These are phyloP conservation scores for Pseudozyma sp. DNA, from an alignment of 1,284 basidiomycete species.

Conservation along the genomic window DNA sequence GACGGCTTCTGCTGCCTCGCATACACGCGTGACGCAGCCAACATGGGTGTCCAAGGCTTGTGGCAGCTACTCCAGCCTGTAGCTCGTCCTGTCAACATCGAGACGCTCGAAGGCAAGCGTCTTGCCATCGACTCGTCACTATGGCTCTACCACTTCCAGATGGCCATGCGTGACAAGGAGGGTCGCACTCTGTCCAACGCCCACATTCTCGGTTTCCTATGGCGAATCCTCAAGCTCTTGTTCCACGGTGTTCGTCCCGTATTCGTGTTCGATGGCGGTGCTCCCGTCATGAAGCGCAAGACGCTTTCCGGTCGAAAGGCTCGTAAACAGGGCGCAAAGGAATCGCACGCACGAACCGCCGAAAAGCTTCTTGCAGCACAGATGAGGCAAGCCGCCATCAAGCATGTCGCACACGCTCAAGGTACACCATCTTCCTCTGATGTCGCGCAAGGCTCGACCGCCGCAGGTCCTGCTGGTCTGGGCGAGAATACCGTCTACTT, in stretches of 20 bases:
- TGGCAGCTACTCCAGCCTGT: constrained; percentile 68
- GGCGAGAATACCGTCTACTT: constrained; percentile 71
- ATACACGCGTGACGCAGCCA: not conserved
- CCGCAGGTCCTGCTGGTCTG: constrained; percentile 13
- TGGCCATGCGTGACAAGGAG: constrained; percentile 97
- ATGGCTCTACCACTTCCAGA: constrained; percentile 85
- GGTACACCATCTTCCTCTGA: constrained; percentile 14
- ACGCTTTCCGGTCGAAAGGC: constrained; percentile 71
- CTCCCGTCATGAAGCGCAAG: constrained; percentile 69
- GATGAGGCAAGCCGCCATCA: constrained; percentile 88
- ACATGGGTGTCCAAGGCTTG: constrained; percentile 68
- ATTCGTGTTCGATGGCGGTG: constrained; percentile 89
- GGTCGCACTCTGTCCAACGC: constrained; percentile 90
- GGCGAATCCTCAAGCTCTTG: constrained; percentile 88
- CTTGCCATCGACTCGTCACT: constrained; percentile 91
- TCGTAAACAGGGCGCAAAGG: constrained; percentile 72
- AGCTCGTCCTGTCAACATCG: constrained; percentile 68
- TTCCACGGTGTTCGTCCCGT: constrained; percentile 86
- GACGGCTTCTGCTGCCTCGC: not conserved
- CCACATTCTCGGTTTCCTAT: constrained; percentile 88
- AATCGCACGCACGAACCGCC: constrained; percentile 70
- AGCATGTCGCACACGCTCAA: constrained; percentile 71
- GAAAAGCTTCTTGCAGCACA: constrained; percentile 93
- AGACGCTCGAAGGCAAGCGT: constrained; percentile 67
- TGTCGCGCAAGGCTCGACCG: constrained; percentile 1